Evolutionary conservation across 2,329 filamentous ascomycete genomes (phyloP), one percentile per base, ranked within the genome.

Genomic region (Monosporascus sp.): DNA sequence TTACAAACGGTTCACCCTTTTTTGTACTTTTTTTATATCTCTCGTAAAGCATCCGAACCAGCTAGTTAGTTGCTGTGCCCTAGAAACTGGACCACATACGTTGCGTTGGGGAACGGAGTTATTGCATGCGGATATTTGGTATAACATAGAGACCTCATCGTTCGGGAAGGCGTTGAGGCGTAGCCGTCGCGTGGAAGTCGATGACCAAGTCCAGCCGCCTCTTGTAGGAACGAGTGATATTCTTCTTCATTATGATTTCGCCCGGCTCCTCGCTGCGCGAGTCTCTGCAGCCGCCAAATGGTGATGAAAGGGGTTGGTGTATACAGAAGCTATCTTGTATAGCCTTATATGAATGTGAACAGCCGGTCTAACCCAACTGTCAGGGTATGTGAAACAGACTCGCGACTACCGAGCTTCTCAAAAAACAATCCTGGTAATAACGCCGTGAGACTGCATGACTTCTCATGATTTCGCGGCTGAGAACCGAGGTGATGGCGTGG

Each of bases 321-420:
- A 52, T 60, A 57, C 54, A 57, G 50, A 34, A 55, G 57, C 51
- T 51, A 53, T 52, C 51, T 47, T 50, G 45, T 59, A 57, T 55
- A 55, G 54, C 58, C 52, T 52, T 47, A 55, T 57, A 53, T 48
- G 52, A 57, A 53, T 55, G 50, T 49, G 50, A 57, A 42, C 46
- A 55, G 31, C 38, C 36, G 50, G 48, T 52, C 48, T 55, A 47
- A 45, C 56, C 25, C 44, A 58, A 50, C 51, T 48, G 51, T 44
- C 39, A 5, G 59, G 59, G 60, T 60, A 61, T 62, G 58, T 60
- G 58, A 47, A 57, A 55, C 51, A 58, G 52, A 55, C 51, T 51
- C 56, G 55, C 41, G 54, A 54, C 37, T 39, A 49, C 56, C 49
- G 27, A 44, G 50, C 25, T 52, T 51, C 51, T 49, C 45, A 54